These are phyloP conservation scores for Vitis rupestris DNA, from an alignment of 164 flowering plant genomes.

Conservation along the genomic window DNA sequence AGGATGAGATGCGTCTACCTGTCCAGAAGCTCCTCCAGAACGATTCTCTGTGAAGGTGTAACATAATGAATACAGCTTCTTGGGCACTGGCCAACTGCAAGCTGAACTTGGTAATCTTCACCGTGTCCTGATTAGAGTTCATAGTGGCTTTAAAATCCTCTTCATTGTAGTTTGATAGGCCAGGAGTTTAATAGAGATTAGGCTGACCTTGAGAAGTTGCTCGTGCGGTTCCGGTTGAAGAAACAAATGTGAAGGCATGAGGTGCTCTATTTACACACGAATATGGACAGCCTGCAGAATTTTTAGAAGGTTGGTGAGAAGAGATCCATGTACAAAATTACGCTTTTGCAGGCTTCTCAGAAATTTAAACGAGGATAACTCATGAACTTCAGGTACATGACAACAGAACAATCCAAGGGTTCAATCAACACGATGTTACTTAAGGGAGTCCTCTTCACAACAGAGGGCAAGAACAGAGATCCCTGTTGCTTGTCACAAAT, in stretches of 20 bases:
- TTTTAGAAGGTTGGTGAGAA: background rate
- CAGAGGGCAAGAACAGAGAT: too few relatives aligned
- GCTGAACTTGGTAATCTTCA: constrained; percentile 73
- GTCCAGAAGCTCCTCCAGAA: constrained; percentile 84
- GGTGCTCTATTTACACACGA: constrained; percentile 85
- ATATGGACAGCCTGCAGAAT: constrained; percentile 69
- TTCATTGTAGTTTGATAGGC: too few relatives aligned
- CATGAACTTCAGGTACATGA: too few relatives aligned
- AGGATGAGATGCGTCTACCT: constrained; percentile 33
- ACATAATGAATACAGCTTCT: constrained; percentile 89
- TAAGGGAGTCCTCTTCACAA: too few relatives aligned
- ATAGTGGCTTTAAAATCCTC: background rate
- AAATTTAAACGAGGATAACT: too few relatives aligned
- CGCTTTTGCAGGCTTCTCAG: too few relatives aligned
- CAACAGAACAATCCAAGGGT: too few relatives aligned
- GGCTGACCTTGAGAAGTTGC: constrained; percentile 78
- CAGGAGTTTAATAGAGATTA: background rate
- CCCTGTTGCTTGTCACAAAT: too few relatives aligned
- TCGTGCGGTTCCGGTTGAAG: constrained; percentile 66
- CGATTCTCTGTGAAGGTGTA: constrained; percentile 82
- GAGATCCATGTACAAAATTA: too few relatives aligned
- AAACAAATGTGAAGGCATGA: constrained; percentile 62
- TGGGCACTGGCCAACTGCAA: constrained; percentile 92
- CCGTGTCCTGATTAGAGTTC: constrained; percentile 47
- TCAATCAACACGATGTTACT: too few relatives aligned